Evolutionary conservation across 495 filamentous ascomycete genomes (phyloP).

Genomic region (Xylaria castorea): DNA sequence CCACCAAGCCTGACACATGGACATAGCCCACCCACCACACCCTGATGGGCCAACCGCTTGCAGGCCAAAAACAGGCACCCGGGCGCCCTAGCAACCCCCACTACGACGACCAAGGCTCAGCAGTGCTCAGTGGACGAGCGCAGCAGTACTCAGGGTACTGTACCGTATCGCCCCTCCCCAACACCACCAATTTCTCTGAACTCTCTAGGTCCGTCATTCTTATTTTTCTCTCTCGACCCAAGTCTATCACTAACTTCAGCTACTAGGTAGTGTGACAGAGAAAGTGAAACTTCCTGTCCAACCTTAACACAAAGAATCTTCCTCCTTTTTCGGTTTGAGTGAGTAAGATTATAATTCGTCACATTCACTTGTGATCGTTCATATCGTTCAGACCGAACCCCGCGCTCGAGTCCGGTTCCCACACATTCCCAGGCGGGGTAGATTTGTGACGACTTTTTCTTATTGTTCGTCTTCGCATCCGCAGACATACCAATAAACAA

Average conservation of each 20-base stretch:
- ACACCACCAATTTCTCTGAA: slow-evolving; percentile 6
- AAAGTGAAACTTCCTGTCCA: neutral
- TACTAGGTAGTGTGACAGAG: neutral
- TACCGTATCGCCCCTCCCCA: slow-evolving; percentile 21
- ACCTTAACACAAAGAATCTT: neutral
- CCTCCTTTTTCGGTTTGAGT: neutral
- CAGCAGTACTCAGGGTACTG: neutral
- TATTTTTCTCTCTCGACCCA: slow-evolving; percentile 6
- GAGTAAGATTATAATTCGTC: slow-evolving; percentile 10
- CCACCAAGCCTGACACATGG: slow-evolving; percentile 7
- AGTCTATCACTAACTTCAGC: neutral
- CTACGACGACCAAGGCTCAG: slow-evolving; percentile 7
- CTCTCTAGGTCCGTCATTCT: slow-evolving; percentile 5
- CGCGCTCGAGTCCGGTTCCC: slow-evolving; percentile 11
- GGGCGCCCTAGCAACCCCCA: slow-evolving; percentile 9
- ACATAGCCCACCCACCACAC: too few relatives aligned
- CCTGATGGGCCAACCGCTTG: slow-evolving; percentile 4
- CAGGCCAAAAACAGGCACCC: slow-evolving; percentile 8
- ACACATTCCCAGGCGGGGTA: slow-evolving; percentile 21
- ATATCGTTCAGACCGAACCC: neutral
- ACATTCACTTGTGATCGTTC: slow-evolving; percentile 25
- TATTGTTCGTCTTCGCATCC: neutral
- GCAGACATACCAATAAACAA: neutral
- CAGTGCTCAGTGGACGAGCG: neutral
- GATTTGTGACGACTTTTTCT: slow-evolving; percentile 13